Conservation (phyloP, 75 land plant species). For the Cryptomeria japonica region DNA sequence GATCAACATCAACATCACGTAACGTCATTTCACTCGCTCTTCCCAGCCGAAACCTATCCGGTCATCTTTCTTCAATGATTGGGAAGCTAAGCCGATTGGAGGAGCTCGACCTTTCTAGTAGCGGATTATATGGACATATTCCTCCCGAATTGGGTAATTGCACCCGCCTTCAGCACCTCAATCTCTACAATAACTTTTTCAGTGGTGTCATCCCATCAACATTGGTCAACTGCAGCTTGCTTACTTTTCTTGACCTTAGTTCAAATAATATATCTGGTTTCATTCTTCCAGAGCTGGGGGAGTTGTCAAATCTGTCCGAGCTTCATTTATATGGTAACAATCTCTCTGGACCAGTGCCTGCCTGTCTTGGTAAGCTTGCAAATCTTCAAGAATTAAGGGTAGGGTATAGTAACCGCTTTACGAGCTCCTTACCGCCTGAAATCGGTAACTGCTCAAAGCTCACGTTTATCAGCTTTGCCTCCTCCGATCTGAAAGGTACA, state of each 20-base stretch:
- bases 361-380: slow-evolving; percentile 37
- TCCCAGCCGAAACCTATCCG: no score
- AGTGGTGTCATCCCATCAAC: no score
- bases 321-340: slow-evolving; percentile 28
- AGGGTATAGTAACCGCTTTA: slow-evolving; percentile 31
- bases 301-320: slow-evolving; percentile 1
- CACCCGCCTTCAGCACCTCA: no score
- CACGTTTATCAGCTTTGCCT: not conserved
- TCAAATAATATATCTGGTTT: slow-evolving; percentile 36
- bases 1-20: no score
- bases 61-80: no score
- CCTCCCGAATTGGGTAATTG: no score
- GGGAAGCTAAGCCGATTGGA: no score
- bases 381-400: slow-evolving; percentile 29
- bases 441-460: slow-evolving; percentile 30
- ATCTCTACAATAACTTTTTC: no score
- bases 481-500: slow-evolving; percentile 12
- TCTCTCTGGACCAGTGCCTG: slow-evolving; percentile 38
- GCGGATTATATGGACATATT: no score
- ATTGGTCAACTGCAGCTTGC: no score
- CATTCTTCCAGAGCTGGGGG: slow-evolving; percentile 21
- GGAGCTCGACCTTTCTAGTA: no score
- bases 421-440: slow-evolving; percentile 33
- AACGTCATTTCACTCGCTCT: no score
- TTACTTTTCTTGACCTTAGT: slow-evolving; percentile 34